Evolutionary conservation across 768 basidiomycete species (phyloP).

Genomic region (Suillus lakei): DNA sequence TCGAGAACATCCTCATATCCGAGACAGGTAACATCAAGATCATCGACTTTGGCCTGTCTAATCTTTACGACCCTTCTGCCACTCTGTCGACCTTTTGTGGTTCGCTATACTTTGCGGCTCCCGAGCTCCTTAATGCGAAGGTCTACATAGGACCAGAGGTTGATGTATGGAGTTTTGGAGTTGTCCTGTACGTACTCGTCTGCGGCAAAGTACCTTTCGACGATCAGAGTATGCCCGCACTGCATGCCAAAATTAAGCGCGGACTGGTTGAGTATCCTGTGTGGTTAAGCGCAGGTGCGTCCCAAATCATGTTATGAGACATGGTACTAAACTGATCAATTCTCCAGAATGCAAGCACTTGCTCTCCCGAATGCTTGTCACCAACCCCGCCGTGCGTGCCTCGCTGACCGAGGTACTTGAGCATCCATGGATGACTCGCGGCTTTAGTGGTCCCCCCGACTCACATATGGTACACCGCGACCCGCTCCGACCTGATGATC

Average conservation of each 20-base stretch:
- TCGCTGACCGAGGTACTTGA: slow-evolving; percentile 81
- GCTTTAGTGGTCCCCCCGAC: slow-evolving; percentile 79
- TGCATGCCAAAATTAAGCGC: slow-evolving; percentile 99
- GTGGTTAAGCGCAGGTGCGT: slow-evolving; percentile 91
- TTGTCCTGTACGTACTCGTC: slow-evolving; percentile 96
- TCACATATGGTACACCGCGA: slow-evolving; percentile 88
- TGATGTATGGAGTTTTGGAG: slow-evolving; percentile 98
- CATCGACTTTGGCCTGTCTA: slow-evolving; percentile 98
- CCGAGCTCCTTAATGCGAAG: slow-evolving; percentile 95
- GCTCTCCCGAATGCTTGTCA: slow-evolving; percentile 94
- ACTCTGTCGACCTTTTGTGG: slow-evolving; percentile 97
- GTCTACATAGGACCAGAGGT: slow-evolving; percentile 98
- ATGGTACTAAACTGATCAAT: slow-evolving; percentile 17
- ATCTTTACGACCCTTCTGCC: slow-evolving; percentile 81
- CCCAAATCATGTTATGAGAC: background rate
- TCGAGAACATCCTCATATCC: slow-evolving; percentile 99
- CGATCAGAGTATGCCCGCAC: slow-evolving; percentile 98
- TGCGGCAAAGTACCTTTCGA: slow-evolving; percentile 99
- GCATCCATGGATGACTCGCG: slow-evolving; percentile 94
- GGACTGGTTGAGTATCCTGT: slow-evolving; percentile 97
- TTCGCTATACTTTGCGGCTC: slow-evolving; percentile 97
- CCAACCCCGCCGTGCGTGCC: slow-evolving; percentile 85
- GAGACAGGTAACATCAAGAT: slow-evolving; percentile 99
- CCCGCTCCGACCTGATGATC: slow-evolving; percentile 85
- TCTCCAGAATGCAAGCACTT: slow-evolving; percentile 89